Conservation (phyloP, 2,329 filamentous ascomycete species). For the Colletotrichum destructivum region DNA sequence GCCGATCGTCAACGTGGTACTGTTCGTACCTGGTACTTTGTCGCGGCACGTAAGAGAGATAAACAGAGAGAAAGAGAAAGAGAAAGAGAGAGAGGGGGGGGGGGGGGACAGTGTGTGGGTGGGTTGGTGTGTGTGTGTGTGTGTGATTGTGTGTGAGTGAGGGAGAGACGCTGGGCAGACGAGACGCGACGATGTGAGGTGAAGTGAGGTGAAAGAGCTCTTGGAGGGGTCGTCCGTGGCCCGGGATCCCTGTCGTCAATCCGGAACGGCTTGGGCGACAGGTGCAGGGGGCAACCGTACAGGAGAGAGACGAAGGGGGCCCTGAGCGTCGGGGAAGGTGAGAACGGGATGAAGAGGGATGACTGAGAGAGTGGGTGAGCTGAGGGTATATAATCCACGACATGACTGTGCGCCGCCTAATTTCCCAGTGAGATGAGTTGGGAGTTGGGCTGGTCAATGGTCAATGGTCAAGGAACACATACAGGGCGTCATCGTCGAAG, state of each 20-base stretch:
- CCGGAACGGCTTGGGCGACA: constrained; percentile 39
- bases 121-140: too few species aligned
- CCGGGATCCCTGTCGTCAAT: constrained; percentile 39
- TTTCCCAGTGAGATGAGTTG: neutral
- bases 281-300: constrained; percentile 37
- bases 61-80: too few species aligned
- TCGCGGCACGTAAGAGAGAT: neutral
- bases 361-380: neutral
- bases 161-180: neutral
- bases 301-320: constrained; percentile 7
- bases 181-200: neutral
- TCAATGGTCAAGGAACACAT: neutral
- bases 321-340: neutral
- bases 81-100: too few species aligned
- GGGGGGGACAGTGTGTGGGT: too few species aligned
- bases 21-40: neutral
- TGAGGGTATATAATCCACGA: neutral
- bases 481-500: neutral
- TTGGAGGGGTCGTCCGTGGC: constrained; percentile 7
- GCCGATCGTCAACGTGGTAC: neutral
- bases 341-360: neutral
- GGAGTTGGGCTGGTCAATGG: neutral
- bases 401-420: neutral
- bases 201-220: neutral
- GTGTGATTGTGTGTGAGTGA: too few species aligned